Conservation (phyloP, 2,329 filamentous ascomycete species). For the Pseudopyricularia cyperi region DNA sequence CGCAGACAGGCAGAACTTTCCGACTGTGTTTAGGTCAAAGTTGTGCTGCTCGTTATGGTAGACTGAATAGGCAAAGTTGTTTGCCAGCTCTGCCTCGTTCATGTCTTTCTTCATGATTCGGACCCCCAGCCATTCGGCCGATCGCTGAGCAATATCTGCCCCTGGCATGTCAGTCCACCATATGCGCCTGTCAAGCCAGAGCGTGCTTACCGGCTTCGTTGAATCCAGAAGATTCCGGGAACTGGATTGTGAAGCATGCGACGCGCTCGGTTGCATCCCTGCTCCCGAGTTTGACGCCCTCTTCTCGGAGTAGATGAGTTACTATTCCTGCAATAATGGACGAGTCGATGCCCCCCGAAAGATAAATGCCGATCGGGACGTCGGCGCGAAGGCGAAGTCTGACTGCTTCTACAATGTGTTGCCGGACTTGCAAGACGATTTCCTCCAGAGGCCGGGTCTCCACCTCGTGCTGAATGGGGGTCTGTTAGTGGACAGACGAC, state of each 20-base stretch:
- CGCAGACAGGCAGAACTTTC: constrained; percentile 34
- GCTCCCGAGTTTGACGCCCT: constrained; percentile 32
- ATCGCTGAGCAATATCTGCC: constrained; percentile 17
- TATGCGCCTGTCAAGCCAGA: neutral
- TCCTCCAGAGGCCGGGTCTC: constrained; percentile 34
- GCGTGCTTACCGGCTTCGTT: constrained; percentile 29
- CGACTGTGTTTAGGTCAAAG: constrained; percentile 37
- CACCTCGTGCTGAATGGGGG: constrained; percentile 5
- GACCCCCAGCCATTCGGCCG: constrained; percentile 19
- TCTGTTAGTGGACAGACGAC: neutral
- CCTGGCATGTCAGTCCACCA: neutral
- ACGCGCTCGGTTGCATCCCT: constrained; percentile 15
- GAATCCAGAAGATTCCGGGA: constrained; percentile 31
- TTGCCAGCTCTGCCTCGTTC: constrained; percentile 15
- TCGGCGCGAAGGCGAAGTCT: constrained; percentile 40
- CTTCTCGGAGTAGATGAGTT: constrained; percentile 32
- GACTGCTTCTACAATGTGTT: constrained; percentile 35
- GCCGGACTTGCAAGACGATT: constrained; percentile 33
- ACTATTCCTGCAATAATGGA: constrained; percentile 43
- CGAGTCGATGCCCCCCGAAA: constrained; percentile 45
- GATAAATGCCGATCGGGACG: constrained; percentile 42
- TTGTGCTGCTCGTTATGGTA: constrained; percentile 19
- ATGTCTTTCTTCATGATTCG: constrained; percentile 13
- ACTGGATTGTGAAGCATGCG: constrained; percentile 36
- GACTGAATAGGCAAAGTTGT: constrained; percentile 15